A percentile compares a stretch with the other conserved stretches of the same genome.
Evolutionary conservation across 2,329 filamentous ascomycete species (phyloP).

Genomic region (Pseudonectria foliicola): DNA sequence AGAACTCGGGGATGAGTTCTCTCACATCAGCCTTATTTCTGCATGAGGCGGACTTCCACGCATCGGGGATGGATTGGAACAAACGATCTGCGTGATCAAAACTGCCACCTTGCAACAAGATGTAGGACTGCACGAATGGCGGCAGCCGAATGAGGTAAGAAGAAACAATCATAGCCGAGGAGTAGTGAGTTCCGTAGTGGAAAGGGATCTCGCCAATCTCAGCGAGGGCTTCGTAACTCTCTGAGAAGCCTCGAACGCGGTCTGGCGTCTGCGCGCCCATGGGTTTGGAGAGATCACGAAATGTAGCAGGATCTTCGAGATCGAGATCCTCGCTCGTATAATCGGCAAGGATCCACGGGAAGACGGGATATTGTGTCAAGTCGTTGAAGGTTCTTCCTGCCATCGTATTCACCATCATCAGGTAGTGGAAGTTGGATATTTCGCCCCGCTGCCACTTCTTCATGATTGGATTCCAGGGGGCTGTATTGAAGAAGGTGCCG

Average conservation of each 20-base stretch:
- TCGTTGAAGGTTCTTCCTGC: constrained; percentile 97
- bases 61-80: constrained; percentile 86
- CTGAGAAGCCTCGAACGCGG: constrained; percentile 71
- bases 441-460: constrained; percentile 89
- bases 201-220: constrained; percentile 93
- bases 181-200: constrained; percentile 98
- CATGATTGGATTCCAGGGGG: constrained; percentile 75
- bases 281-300: constrained; percentile 86
- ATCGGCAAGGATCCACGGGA: constrained; percentile 93
- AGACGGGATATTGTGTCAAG: constrained; percentile 94
- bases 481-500: constrained; percentile 83
- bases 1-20: constrained; percentile 94
- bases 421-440: constrained; percentile 96
- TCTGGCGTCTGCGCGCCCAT: constrained; percentile 85
- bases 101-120: constrained; percentile 86
- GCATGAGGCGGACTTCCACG: constrained; percentile 83
- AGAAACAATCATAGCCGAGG: constrained; percentile 96
- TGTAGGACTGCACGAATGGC: constrained; percentile 92
- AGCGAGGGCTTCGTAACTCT: constrained; percentile 78
- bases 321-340: constrained; percentile 93
- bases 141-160: constrained; percentile 93
- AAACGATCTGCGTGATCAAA: constrained; percentile 95
- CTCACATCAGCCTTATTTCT: constrained; percentile 92
- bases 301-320: constrained; percentile 73
- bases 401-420: constrained; percentile 98